phyloP scores from a whole-genome alignment of 768 basidiomycete species.

The Coprinopsis strossmayeri region DNA sequence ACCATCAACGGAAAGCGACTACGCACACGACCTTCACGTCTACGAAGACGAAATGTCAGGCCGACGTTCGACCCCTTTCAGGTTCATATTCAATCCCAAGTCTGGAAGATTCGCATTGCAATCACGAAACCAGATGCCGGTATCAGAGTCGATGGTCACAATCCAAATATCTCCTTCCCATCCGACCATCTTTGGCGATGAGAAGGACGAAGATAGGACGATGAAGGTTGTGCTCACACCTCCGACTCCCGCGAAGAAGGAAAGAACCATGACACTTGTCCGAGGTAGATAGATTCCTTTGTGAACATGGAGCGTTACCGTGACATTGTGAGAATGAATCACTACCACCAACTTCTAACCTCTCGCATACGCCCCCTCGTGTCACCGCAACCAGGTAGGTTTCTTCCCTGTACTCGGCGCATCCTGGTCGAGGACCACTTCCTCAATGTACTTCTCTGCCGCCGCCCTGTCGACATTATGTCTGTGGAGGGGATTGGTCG shows the following conservation, averaged over 20 bases:
- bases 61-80: neutral
- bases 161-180: constrained; percentile 24
- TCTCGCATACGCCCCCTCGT: too few relatives aligned
- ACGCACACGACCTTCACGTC: constrained; percentile 3
- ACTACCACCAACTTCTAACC: too few relatives aligned
- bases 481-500: too few relatives aligned
- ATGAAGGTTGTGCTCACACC: constrained; percentile 26
- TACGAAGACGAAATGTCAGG: constrained; percentile 7
- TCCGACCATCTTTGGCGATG: constrained; percentile 22
- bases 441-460: too few relatives aligned
- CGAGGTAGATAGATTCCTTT: neutral
- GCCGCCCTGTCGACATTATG: too few relatives aligned
- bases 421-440: too few relatives aligned
- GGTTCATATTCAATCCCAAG: neutral
- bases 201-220: constrained; percentile 13
- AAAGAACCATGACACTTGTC: neutral
- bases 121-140: neutral
- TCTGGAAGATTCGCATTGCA: neutral
- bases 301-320: too few relatives aligned
- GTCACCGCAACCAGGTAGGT: too few relatives aligned
- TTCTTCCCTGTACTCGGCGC: too few relatives aligned
- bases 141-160: constrained; percentile 4
- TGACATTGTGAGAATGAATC: too few relatives aligned
- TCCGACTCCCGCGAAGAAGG: constrained; percentile 23
- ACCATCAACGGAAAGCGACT: constrained; percentile 5